Evolutionary conservation across 352 stramenopile genomes (phyloP).

Genomic region (Globisporangium iwayamae): DNA sequence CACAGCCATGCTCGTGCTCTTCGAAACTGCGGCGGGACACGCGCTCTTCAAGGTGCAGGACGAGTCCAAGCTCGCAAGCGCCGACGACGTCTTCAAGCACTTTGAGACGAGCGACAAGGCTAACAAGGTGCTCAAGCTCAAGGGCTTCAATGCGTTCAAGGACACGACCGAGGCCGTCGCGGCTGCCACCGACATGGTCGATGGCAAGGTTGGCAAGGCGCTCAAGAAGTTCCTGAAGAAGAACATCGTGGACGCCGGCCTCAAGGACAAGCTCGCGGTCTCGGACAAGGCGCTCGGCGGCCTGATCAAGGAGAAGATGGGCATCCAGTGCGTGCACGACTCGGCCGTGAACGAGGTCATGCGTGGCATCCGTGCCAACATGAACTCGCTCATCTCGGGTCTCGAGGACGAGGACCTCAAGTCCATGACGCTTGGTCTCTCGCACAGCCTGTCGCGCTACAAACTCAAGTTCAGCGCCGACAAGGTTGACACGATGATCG

Average conservation of each 20-base stretch:
- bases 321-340: constrained; percentile 92
- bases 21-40: constrained; percentile 98
- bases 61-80: constrained; percentile 89
- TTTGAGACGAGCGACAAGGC: constrained; percentile 91
- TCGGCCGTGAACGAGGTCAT: constrained; percentile 94
- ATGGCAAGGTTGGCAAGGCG: constrained; percentile 96
- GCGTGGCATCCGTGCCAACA: constrained; percentile 95
- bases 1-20: constrained; percentile 96
- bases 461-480: constrained; percentile 99
- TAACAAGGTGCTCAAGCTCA: constrained; percentile 91
- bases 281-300: constrained; percentile 95
- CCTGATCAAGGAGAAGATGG: constrained; percentile 98
- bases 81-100: constrained; percentile 91
- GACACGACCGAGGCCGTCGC: constrained; percentile 98
- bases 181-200: constrained; percentile 95
- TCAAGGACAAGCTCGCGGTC: constrained; percentile 96
- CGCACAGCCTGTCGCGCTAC: constrained; percentile 97
- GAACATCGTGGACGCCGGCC: constrained; percentile 92
- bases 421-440: constrained; percentile 99
- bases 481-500: constrained; percentile 99
- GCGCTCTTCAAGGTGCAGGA: constrained; percentile 99
- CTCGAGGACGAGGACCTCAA: constrained; percentile 89
- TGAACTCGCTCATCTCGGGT: constrained; percentile 92
- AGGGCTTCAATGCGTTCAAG: constrained; percentile 98
- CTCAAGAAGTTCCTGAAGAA: constrained; percentile 99